phyloP scores from a whole-genome alignment of 257 asterid genomes.

The Penstemon barbatus region DNA sequence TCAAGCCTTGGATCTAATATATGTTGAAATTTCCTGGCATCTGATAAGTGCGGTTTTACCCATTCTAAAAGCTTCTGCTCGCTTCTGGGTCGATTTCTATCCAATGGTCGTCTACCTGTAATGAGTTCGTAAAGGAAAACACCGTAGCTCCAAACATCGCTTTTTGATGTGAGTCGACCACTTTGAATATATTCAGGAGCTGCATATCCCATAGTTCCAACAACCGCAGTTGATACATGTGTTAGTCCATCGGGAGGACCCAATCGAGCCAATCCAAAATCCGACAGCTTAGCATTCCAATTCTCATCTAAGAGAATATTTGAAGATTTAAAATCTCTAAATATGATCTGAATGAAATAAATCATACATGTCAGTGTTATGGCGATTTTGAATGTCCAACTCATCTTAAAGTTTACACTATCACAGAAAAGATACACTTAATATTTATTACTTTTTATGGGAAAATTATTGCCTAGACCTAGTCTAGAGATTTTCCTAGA shows the following conservation, averaged over 20 bases:
- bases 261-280: constrained; percentile 71
- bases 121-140: constrained; percentile 90
- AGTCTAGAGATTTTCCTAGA: too few species aligned
- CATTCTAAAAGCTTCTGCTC: constrained; percentile 91
- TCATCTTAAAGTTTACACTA: too few species aligned
- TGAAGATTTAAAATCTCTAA: constrained; percentile 67
- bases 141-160: constrained; percentile 95
- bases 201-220: constrained; percentile 94
- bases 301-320: constrained; percentile 66
- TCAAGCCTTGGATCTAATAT: constrained; percentile 87
- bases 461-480: too few species aligned
- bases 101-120: constrained; percentile 88
- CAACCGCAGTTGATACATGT: constrained; percentile 75
- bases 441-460: too few species aligned
- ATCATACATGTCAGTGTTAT: constrained; percentile 15
- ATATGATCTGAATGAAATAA: constrained; percentile 49
- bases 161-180: constrained; percentile 86
- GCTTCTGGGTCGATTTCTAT: constrained; percentile 71
- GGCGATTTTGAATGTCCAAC: background rate
- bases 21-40: constrained; percentile 69
- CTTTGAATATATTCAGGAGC: constrained; percentile 95
- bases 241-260: constrained; percentile 72
- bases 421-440: too few species aligned
- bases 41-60: constrained; percentile 80
- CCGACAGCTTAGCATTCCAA: constrained; percentile 74